Base-by-base conservation (phyloP, 441 rosid species). In the Arabidopsis hybrid region DNA sequence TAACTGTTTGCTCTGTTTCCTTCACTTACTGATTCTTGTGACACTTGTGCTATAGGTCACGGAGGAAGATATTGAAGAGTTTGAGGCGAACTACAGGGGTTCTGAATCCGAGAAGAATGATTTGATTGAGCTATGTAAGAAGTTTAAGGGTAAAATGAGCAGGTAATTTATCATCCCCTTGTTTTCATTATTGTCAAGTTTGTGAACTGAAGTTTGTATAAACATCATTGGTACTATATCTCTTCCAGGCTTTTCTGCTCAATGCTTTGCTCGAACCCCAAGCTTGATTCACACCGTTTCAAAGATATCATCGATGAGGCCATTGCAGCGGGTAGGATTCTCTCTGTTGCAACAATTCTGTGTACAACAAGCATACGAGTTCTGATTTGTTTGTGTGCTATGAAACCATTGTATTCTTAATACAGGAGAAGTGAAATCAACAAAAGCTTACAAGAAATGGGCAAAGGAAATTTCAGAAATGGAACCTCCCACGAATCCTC, bases 51-150 rank as follows among this genome's bases (percentile, higher is more conserved):
- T 69, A 67, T 80, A 95, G 98, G 89, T 92, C 59, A 92, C 98
- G 16, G 93, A 87, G 74, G 91, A 89, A 65, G 97, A 92, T 69
- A 86, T 95, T 29, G 93, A 86, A 78, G 97, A 89, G 84, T 92
- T 92, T 79, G 90, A 88, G 79, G 96, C 95, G 59, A 88, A 84
- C 78, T 88, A 95, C 65, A 86, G 98, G 80, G 99, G 98, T 12
- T 92, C 98, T 42, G 92, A 92, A 73, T 91, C 92, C 1, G 98
- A 95, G 87, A 87, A 88, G 87, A 88, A 83, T 66, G 98, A 92
- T 78, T 79, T 95, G 84, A 82, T 92, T 75, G 90, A 88, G 65
- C 85, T 91, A 31, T 91, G 81, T 45, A 75, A 77, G 67, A 67
- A 87, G 81, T 85, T 39, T 79, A 84, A 86, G 90, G 98, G 98